Evolutionary conservation across 352 stramenopile species (phyloP).

Genomic region (Peronospora tabacina): DNA sequence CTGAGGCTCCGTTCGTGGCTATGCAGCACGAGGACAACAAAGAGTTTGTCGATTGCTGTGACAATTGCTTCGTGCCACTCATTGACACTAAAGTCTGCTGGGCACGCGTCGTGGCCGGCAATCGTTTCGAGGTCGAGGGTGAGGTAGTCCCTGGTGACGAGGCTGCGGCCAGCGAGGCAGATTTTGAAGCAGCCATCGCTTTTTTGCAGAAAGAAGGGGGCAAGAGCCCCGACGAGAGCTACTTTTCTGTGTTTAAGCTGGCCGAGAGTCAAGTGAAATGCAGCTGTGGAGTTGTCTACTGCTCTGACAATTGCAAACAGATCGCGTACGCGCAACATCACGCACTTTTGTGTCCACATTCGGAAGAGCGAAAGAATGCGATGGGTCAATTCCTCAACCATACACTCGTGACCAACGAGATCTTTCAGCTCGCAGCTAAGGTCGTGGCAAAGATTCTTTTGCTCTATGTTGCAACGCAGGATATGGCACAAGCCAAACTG

Average conservation of each 20-base stretch:
- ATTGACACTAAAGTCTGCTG: constrained; percentile 56
- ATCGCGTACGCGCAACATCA: constrained; percentile 69
- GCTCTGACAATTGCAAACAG: constrained; percentile 65
- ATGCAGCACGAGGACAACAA: constrained; percentile 81
- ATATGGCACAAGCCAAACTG: constrained; percentile 41
- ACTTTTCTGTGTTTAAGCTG: constrained; percentile 61
- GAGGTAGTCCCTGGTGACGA: constrained; percentile 41
- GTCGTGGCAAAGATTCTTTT: constrained; percentile 72
- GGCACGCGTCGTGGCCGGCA: constrained; percentile 43
- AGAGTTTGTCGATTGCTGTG: constrained; percentile 70
- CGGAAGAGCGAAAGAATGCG: constrained; percentile 34
- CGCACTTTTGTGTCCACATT: constrained; percentile 59
- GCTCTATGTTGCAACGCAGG: constrained; percentile 47
- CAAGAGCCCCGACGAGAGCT: constrained; percentile 56
- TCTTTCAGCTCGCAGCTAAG: constrained; percentile 88
- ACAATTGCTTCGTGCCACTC: constrained; percentile 72
- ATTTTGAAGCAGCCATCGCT: constrained; percentile 52
- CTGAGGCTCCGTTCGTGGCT: constrained; percentile 58
- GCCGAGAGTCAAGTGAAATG: constrained; percentile 49
- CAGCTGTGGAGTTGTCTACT: constrained; percentile 78
- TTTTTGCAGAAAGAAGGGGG: constrained; percentile 61
- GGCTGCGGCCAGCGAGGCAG: constrained; percentile 29
- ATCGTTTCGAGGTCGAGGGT: constrained; percentile 28
- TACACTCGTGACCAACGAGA: constrained; percentile 87
- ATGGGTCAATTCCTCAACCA: constrained; percentile 81